Evolutionary conservation across 352 stramenopile species (phyloP).

Genomic region (Globisporangium megalacanthum): DNA sequence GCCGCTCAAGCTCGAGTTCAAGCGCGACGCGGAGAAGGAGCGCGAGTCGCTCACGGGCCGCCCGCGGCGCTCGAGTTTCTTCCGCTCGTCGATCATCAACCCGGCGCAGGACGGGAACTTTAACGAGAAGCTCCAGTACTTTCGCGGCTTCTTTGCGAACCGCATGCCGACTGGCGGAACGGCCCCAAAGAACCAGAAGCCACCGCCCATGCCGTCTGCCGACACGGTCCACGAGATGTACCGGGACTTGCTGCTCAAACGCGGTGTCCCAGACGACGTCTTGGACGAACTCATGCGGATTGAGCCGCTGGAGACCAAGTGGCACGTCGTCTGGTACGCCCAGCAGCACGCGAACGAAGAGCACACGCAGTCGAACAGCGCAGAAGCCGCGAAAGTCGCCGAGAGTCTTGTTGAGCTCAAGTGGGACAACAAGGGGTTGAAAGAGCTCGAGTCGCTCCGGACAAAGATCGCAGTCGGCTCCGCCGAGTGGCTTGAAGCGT

Average conservation of each 20-base stretch:
- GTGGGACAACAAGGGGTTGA: conserved; percentile 77
- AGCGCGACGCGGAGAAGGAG: conserved; percentile 41
- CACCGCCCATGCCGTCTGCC: conserved; percentile 43
- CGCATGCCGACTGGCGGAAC: conserved; percentile 68
- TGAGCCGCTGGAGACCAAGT: conserved; percentile 81
- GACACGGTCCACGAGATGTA: conserved; percentile 88
- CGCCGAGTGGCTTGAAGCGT: conserved; percentile 73
- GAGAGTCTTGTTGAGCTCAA: conserved; percentile 78
- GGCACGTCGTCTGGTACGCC: conserved; percentile 80
- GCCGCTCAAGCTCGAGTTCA: conserved; percentile 75
- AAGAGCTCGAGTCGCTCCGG: conserved; percentile 63
- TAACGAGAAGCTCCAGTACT: conserved; percentile 85
- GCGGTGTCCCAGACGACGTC: conserved; percentile 74
- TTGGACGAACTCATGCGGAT: conserved; percentile 84
- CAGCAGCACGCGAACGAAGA: conserved; percentile 80
- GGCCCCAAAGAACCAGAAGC: conserved; percentile 63
- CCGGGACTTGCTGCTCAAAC: conserved; percentile 68
- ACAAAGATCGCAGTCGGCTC: conserved; percentile 67
- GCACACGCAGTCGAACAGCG: conserved; percentile 44
- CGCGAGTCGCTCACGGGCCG: conserved; percentile 19
- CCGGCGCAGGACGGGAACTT: conserved; percentile 70
- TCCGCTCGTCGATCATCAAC: conserved; percentile 64
- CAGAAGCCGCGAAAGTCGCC: conserved; percentile 56
- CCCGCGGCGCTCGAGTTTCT: conserved; percentile 66
- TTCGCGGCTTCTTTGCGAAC: conserved; percentile 80